Base-by-base conservation (phyloP, 2,329 filamentous ascomycete species). In the Ophioceras dolichostomum region DNA sequence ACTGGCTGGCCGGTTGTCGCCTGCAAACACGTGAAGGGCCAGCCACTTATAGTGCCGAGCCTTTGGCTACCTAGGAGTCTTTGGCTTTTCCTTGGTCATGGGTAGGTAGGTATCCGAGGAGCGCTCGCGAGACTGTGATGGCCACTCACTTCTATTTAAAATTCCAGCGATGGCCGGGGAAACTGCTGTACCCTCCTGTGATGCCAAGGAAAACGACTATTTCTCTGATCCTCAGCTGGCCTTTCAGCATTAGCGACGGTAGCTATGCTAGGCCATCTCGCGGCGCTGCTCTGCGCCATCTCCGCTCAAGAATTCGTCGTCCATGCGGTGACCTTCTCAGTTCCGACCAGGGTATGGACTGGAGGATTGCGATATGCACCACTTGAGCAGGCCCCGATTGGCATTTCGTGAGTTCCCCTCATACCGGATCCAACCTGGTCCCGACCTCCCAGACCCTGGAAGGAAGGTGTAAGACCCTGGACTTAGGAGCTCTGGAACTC, bases 321-420 rank as follows among this genome's bases (percentile, higher is more conserved):
- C 4, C 13, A 30, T 6, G 44, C 39, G 3, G 41, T 45, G 4
- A 45, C 39, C 10, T 49, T 48, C 16, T 36, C 32, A 3, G 34
- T 50, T 5, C 48, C 47, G 3, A 38, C 20, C 32, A 44, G 43
- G 26, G 41, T 29, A 3, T 41, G 42, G 13, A 39, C 33, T 3
- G 40, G 38, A 19, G 44, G 41, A 7, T 37, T 41, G 8, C 20
- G 36, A 2, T 49, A 47, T 28, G 44, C 48, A 5, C 38, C 43
- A 2, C 43, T 50, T 7, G 43, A 48, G 27, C 40, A 41, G n/a
- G 39, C 47, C 0, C 46, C 47, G 4, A 32, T 50, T 14, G 48
- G 46, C 30, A 44, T 49, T 18, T 50, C 47, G n/a, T 39, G 20
- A 7, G 27, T 37, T 10, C n/a, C 12, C 16, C 14, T n/a, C n/a